These are phyloP conservation scores for Suhomyces wounanorum DNA, from an alignment of 1,139 yeast genomes.

Conservation along the genomic window DNA sequence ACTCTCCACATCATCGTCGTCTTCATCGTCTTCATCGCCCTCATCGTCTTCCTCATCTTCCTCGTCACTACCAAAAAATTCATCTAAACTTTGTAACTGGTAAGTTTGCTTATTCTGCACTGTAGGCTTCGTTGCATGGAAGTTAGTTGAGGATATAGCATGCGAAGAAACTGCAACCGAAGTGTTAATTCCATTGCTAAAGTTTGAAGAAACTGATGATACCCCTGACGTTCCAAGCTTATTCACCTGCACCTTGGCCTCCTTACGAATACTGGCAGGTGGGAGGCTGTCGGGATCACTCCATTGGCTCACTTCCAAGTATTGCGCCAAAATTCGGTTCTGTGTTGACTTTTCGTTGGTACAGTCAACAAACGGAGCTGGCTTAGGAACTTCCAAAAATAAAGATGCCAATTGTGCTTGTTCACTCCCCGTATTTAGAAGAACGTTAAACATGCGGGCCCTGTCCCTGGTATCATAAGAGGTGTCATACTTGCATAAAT, in stretches of 20 bases:
- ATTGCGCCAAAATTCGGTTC: slow-evolving; percentile 23
- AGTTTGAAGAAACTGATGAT: slow-evolving; percentile 12
- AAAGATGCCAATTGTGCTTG: slow-evolving; percentile 65
- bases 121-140: slow-evolving; percentile 9
- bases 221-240: slow-evolving; percentile 22
- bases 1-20: slow-evolving; percentile 22
- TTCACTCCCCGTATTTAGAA: slow-evolving; percentile 37
- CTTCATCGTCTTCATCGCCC: slow-evolving; percentile 26
- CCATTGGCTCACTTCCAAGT: slow-evolving; percentile 38
- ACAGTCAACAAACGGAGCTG: slow-evolving; percentile 44
- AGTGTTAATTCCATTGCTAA: slow-evolving; percentile 20
- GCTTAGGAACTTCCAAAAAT: slow-evolving; percentile 82
- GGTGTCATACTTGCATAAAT: slow-evolving; percentile 71
- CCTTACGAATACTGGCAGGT: slow-evolving; percentile 40
- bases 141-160: slow-evolving; percentile 30
- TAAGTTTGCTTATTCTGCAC: slow-evolving; percentile 36
- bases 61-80: slow-evolving; percentile 66
- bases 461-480: slow-evolving; percentile 83
- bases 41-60: slow-evolving; percentile 44
- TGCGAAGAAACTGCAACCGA: slow-evolving; percentile 25
- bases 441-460: slow-evolving; percentile 69
- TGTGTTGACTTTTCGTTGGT: slow-evolving; percentile 12
- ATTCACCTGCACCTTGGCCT: slow-evolving; percentile 27
- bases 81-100: slow-evolving; percentile 78
- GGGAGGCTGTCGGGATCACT: slow-evolving; percentile 36